phyloP scores from a whole-genome alignment of 129 eudicot species.

The Escallonia rubra region DNA sequence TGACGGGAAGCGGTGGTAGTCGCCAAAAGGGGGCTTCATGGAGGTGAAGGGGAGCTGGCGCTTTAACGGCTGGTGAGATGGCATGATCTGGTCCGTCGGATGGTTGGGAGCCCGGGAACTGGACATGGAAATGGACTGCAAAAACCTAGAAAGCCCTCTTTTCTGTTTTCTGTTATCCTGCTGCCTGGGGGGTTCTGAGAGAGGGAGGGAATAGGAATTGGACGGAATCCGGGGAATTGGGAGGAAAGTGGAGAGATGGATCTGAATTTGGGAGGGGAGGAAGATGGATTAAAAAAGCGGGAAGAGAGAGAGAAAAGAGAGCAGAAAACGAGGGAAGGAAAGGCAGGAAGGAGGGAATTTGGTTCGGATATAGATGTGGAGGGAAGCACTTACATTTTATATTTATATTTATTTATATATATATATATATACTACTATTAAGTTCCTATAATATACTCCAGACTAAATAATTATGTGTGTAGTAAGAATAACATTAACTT shows the following conservation, averaged over 20 bases:
- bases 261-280: slow-evolving; percentile 31
- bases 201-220: slow-evolving; percentile 8
- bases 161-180: no score
- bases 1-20: slow-evolving; percentile 61
- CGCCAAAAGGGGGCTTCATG: slow-evolving; percentile 79
- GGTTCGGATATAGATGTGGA: slow-evolving; percentile 98
- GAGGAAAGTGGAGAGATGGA: slow-evolving; percentile 7
- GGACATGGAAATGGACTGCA: neutral
- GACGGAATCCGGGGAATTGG: slow-evolving; percentile 12
- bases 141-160: neutral
- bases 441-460: no score
- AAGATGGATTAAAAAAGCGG: slow-evolving; percentile 5
- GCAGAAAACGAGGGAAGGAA: slow-evolving; percentile 12
- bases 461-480: no score
- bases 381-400: slow-evolving; percentile 42
- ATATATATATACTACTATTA: no score
- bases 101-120: slow-evolving; percentile 22
- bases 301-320: slow-evolving; percentile 10
- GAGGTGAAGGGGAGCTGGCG: slow-evolving; percentile 68
- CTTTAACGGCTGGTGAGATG: slow-evolving; percentile 16
- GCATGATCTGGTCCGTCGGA: slow-evolving; percentile 20
- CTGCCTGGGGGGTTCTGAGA: slow-evolving; percentile 2
- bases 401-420: neutral
- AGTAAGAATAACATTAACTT: no score
- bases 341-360: slow-evolving; percentile 68